A percentile compares a stretch with the other conserved stretches of the same genome.
These are phyloP conservation scores for Phytophthora aleatoria DNA, from an alignment of 352 stramenopile genomes.

Conservation along the genomic window DNA sequence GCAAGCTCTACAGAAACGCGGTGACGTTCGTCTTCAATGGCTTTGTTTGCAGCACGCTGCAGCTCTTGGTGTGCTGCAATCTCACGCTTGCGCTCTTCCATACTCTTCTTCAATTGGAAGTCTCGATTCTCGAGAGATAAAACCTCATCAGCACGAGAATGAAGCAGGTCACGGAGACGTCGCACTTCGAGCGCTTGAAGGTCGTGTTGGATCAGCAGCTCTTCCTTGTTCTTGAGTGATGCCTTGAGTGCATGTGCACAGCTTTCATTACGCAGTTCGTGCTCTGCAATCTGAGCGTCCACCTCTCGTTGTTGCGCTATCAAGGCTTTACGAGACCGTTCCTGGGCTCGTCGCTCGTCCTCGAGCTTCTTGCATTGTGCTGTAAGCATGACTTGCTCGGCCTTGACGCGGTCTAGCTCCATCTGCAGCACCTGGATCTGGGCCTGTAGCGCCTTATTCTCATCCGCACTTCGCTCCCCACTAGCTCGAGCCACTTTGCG, in stretches of 20 bases:
- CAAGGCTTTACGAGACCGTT: constrained; percentile 80
- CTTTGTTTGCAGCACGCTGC: constrained; percentile 87
- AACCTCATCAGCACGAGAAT: constrained; percentile 90
- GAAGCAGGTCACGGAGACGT: constrained; percentile 89
- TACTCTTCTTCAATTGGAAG: constrained; percentile 93
- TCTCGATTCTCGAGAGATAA: constrained; percentile 94
- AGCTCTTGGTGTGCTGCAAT: constrained; percentile 90
- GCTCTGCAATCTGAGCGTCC: constrained; percentile 83
- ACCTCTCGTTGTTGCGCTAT: constrained; percentile 82
- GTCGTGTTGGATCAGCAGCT: constrained; percentile 94
- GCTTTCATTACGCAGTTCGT: constrained; percentile 91
- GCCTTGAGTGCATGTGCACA: constrained; percentile 85
- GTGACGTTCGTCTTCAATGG: constrained; percentile 93
- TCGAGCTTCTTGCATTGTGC: constrained; percentile 93
- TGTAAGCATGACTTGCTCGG: constrained; percentile 88
- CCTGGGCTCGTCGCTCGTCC: constrained; percentile 85
- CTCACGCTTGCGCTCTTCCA: constrained; percentile 94
- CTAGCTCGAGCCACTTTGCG: constrained; percentile 93
- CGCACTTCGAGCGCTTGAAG: constrained; percentile 94
- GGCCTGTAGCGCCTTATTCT: constrained; percentile 92
- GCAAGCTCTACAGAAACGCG: constrained; percentile 92
- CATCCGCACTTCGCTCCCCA: constrained; percentile 93
- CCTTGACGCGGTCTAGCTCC: constrained; percentile 88
- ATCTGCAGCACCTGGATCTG: constrained; percentile 91
- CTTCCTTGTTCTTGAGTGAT: constrained; percentile 89